A percentile compares a stretch with the other conserved stretches of the same genome.
Evolutionary conservation across 176 grass and related monocot species (phyloP).

Genomic region (Oryza longistaminata): DNA sequence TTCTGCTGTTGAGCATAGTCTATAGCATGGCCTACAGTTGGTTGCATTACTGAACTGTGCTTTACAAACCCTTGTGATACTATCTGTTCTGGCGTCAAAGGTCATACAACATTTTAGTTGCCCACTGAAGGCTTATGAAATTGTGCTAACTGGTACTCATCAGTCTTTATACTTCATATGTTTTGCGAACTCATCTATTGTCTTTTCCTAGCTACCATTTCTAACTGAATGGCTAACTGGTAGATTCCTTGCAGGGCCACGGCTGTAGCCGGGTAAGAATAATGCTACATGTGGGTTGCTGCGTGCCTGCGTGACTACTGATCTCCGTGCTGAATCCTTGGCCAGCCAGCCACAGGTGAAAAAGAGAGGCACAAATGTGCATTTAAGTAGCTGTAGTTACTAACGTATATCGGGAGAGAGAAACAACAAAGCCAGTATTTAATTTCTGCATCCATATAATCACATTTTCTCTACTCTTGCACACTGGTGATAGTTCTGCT

Average conservation of each 20-base stretch:
- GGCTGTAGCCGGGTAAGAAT: background rate
- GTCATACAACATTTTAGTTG: background rate
- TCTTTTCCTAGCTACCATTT: background rate
- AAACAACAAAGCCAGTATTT: no score
- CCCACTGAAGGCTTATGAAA: background rate
- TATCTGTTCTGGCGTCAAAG: background rate
- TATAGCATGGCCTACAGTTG: background rate
- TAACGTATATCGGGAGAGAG: background rate
- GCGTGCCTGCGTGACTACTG: background rate
- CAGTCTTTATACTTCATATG: background rate
- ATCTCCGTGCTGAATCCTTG: background rate
- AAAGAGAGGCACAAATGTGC: background rate
- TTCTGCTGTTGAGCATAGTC: background rate
- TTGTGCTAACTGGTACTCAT: background rate
- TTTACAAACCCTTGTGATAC: background rate
- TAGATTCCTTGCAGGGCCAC: background rate
- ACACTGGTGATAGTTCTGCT: no score
- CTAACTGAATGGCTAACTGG: background rate
- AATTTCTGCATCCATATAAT: no score
- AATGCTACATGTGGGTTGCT: background rate
- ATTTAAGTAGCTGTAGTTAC: slow-evolving; percentile 9
- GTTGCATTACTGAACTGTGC: background rate
- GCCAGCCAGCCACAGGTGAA: background rate
- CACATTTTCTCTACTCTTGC: no score
- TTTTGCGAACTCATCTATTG: background rate